Evolutionary conservation across 257 asterid species (phyloP).

Genomic region (Plantago elongata): DNA sequence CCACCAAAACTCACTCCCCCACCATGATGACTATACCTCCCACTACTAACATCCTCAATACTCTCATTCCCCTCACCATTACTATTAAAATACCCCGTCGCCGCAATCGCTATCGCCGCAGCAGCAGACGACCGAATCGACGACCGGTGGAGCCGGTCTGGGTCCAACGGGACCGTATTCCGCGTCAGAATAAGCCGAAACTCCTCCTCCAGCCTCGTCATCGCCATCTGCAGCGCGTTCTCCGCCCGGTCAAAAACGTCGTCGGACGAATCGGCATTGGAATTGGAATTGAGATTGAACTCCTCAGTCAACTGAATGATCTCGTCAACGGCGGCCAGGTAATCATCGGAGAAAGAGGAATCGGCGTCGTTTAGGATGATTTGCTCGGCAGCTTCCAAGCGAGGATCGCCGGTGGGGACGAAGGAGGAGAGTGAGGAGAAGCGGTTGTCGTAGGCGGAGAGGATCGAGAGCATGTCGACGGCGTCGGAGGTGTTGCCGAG

Average conservation of each 20-base stretch:
- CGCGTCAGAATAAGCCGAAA: slow-evolving; percentile 58
- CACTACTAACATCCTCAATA: slow-evolving; percentile 53
- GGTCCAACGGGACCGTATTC: slow-evolving; percentile 59
- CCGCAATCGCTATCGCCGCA: slow-evolving; percentile 57
- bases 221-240: slow-evolving; percentile 72
- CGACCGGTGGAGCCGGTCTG: slow-evolving; percentile 62
- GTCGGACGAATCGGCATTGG: slow-evolving; percentile 21
- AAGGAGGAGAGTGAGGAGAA: slow-evolving; percentile 62
- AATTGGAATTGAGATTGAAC: slow-evolving; percentile 35
- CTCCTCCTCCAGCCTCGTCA: slow-evolving; percentile 85
- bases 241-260: slow-evolving; percentile 65
- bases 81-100: slow-evolving; percentile 42
- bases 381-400: slow-evolving; percentile 57
- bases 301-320: slow-evolving; percentile 68
- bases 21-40: slow-evolving; percentile 45
- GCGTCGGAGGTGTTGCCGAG: slow-evolving; percentile 63
- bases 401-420: slow-evolving; percentile 34
- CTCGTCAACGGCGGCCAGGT: slow-evolving; percentile 66
- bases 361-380: slow-evolving; percentile 37
- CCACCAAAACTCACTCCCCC: slow-evolving; percentile 60
- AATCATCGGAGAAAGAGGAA: slow-evolving; percentile 39
- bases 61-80: slow-evolving; percentile 30
- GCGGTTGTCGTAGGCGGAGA: slow-evolving; percentile 78
- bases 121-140: slow-evolving; percentile 33
- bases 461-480: slow-evolving; percentile 67